Evolutionary conservation across 805 yeast genomes (phyloP).

Genomic region (Komagataella kurtzmanii): DNA sequence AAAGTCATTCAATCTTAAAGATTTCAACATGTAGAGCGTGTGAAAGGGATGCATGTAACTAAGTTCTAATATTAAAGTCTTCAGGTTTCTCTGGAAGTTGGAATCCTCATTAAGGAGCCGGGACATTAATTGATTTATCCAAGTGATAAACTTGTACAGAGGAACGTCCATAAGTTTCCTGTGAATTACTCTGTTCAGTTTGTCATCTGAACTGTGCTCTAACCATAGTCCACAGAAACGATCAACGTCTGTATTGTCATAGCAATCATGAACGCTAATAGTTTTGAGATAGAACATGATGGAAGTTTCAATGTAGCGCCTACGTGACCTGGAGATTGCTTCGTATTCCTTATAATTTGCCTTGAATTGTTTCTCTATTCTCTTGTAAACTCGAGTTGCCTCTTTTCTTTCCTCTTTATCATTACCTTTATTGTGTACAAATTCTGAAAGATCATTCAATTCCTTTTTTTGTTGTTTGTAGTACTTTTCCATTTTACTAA

Average conservation of each 20-base stretch:
- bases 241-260: constrained; percentile 47
- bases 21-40: constrained; percentile 46
- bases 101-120: constrained; percentile 34
- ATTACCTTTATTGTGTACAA: constrained; percentile 24
- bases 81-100: constrained; percentile 42
- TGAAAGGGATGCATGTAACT: constrained; percentile 60
- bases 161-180: constrained; percentile 31
- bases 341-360: constrained; percentile 36
- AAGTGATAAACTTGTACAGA: constrained; percentile 50
- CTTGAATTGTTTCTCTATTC: constrained; percentile 30
- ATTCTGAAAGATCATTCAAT: constrained; percentile 31
- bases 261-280: constrained; percentile 26
- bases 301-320: constrained; percentile 35
- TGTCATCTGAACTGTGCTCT: constrained; percentile 33
- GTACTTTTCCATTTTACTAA: constrained; percentile 25
- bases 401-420: constrained; percentile 33
- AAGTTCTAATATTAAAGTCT: constrained; percentile 29
- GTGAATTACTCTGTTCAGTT: constrained; percentile 28
- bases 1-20: constrained; percentile 33
- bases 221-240: constrained; percentile 80
- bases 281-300: constrained; percentile 45
- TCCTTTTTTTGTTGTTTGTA: constrained; percentile 31
- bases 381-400: constrained; percentile 37
- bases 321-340: constrained; percentile 18
- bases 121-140: constrained; percentile 77